phyloP scores from a whole-genome alignment of 2,329 filamentous ascomycete species.

The Arthroderma uncinatum region DNA sequence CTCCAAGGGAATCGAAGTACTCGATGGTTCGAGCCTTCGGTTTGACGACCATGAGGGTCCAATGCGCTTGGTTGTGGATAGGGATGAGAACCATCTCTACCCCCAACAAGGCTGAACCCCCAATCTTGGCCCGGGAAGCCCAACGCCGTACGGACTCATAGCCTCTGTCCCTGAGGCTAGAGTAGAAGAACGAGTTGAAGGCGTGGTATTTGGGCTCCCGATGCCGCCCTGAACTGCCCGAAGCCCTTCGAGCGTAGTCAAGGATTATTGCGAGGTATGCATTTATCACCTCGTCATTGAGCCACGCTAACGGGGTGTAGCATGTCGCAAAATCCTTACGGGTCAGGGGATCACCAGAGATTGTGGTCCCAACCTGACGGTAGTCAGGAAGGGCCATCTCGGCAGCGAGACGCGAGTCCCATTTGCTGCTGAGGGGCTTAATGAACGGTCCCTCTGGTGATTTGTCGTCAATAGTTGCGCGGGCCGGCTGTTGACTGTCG shows the following conservation, averaged over 20 bases:
- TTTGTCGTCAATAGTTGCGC: constrained; percentile 8
- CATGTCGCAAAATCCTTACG: constrained; percentile 30
- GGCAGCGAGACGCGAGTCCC: constrained; percentile 26
- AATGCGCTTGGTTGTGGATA: constrained; percentile 37
- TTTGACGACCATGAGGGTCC: constrained; percentile 39
- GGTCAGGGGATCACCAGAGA: constrained; percentile 28
- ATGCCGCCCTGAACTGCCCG: constrained; percentile 26
- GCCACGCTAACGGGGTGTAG: constrained; percentile 28
- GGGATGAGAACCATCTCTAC: constrained; percentile 40
- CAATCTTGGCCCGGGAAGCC: constrained; percentile 38
- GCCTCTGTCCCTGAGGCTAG: constrained; percentile 32
- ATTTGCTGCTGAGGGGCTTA: constrained; percentile 26
- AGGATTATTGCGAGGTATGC: constrained; percentile 34
- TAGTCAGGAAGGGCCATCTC: constrained; percentile 22
- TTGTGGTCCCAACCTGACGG: constrained; percentile 23
- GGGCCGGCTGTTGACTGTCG: constrained; percentile 6
- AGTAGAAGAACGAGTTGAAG: constrained; percentile 38
- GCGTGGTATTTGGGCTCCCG: constrained; percentile 32
- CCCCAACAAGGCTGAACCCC: constrained; percentile 33
- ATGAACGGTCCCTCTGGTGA: constrained; percentile 24
- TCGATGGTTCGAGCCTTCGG: constrained; percentile 35
- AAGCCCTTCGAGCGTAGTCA: constrained; percentile 26
- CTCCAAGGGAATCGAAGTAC: constrained; percentile 38
- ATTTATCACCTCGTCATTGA: constrained; percentile 40
- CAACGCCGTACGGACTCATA: constrained; percentile 33